A percentile compares a stretch with the other conserved stretches of the same genome.
Conservation (phyloP, 2,329 filamentous ascomycete species). For the Gremmenia infestans region DNA sequence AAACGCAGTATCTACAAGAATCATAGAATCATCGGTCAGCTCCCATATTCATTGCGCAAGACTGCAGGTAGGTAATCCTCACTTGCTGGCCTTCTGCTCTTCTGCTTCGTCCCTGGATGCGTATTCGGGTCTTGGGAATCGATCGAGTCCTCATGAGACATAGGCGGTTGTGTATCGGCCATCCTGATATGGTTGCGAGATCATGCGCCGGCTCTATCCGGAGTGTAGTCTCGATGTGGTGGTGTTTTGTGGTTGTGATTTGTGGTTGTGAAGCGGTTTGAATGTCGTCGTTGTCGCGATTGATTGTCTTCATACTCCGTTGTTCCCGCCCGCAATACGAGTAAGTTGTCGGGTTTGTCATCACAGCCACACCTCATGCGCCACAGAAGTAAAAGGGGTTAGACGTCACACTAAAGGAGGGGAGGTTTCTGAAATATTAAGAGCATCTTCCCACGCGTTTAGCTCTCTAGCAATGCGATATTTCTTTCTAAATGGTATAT, state of each 20-base stretch:
- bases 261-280: constrained; percentile 2
- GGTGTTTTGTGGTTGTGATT: constrained; percentile 6
- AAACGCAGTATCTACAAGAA: constrained; percentile 77
- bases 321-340: constrained; percentile 10
- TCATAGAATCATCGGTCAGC: constrained; percentile 15
- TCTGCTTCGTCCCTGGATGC: constrained; percentile 69
- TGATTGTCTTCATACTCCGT: constrained; percentile 9
- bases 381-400: neutral
- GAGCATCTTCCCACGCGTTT: too few relatives aligned
- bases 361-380: neutral
- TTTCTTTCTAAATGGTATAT: neutral
- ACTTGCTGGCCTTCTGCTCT: constrained; percentile 91
- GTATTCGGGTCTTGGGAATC: constrained; percentile 48
- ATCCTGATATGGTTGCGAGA: constrained; percentile 23
- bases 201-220: constrained; percentile 25
- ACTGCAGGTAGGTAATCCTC: constrained; percentile 30
- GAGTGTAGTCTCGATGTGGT: constrained; percentile 4
- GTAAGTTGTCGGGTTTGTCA: neutral
- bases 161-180: constrained; percentile 25
- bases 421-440: too few relatives aligned
- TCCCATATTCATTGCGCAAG: constrained; percentile 10
- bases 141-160: constrained; percentile 43
- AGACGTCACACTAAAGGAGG: neutral
- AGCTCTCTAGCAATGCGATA: constrained; percentile 8
- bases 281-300: constrained; percentile 12